Evolutionary conservation across 192 early-diverging fungal genomes (phyloP).

Genomic region (Backusella psychrophila): DNA sequence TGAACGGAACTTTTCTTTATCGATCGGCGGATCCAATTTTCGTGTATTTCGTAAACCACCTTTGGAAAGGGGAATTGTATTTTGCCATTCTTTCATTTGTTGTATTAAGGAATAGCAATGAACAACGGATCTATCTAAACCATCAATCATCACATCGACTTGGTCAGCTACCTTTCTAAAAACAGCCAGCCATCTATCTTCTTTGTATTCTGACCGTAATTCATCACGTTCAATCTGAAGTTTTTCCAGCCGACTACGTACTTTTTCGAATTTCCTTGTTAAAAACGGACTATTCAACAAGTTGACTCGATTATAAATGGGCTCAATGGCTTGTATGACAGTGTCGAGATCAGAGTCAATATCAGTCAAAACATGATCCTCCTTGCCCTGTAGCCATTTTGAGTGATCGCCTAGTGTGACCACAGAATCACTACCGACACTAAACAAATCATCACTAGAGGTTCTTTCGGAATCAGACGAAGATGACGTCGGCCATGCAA

Average conservation of each 20-base stretch:
- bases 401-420: conserved; percentile 3
- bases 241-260: conserved; percentile 32
- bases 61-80: background rate
- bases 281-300: conserved; percentile 25
- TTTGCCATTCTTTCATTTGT: conserved; percentile 29
- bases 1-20: conserved; percentile 44
- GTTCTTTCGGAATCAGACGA: conserved; percentile 4
- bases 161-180: conserved; percentile 54
- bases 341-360: background rate
- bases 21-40: conserved; percentile 17
- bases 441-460: conserved; percentile 1
- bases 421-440: conserved; percentile 6
- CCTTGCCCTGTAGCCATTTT: conserved; percentile 1
- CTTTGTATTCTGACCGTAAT: conserved; percentile 54
- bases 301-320: background rate
- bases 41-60: conserved; percentile 16
- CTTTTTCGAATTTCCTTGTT: conserved; percentile 35
- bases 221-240: conserved; percentile 50
- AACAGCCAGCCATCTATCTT: conserved; percentile 57
- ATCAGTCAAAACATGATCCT: conserved; percentile 1
- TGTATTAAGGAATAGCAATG: conserved; percentile 42
- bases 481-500: conserved; percentile 7
- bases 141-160: conserved; percentile 58
- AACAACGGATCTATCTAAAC: conserved; percentile 45
- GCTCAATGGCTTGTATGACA: background rate